These are phyloP conservation scores for Aspergillus indologenus DNA, from an alignment of 495 filamentous ascomycete genomes.

Conservation along the genomic window DNA sequence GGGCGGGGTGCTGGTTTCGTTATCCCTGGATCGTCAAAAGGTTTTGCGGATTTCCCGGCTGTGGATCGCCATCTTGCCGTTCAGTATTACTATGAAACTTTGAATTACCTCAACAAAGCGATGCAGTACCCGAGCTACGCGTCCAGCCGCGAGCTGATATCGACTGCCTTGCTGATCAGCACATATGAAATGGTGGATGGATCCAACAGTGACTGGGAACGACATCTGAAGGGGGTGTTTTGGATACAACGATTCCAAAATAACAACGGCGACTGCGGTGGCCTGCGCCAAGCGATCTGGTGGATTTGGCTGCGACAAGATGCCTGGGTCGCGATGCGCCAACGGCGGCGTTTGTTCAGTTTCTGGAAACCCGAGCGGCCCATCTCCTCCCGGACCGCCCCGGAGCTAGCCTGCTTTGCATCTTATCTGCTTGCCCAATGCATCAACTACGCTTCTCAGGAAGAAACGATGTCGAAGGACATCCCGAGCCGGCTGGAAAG, in stretches of 20 bases:
- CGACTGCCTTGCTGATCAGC: slow-evolving; percentile 27
- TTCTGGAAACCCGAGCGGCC: slow-evolving; percentile 25
- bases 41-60: neutral
- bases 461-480: slow-evolving; percentile 13
- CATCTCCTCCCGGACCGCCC: slow-evolving; percentile 11
- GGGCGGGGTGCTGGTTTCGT: neutral
- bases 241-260: slow-evolving; percentile 28
- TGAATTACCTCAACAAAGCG: slow-evolving; percentile 27
- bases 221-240: slow-evolving; percentile 30
- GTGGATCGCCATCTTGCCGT: slow-evolving; percentile 19
- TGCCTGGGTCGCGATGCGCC: slow-evolving; percentile 29
- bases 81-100: slow-evolving; percentile 30
- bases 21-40: neutral
- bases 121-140: slow-evolving; percentile 26
- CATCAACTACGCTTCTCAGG: slow-evolving; percentile 19
- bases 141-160: slow-evolving; percentile 24
- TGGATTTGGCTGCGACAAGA: slow-evolving; percentile 34
- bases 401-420: slow-evolving; percentile 12
- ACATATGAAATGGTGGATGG: slow-evolving; percentile 32
- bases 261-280: slow-evolving; percentile 27
- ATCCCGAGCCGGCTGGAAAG: slow-evolving; percentile 15
- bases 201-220: slow-evolving; percentile 28
- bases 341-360: slow-evolving; percentile 25
- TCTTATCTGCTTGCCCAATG: slow-evolving; percentile 17
- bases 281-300: slow-evolving; percentile 29